Conservation (phyloP, 176 grass and related monocot genomes). For the Calamus simplicifolius region DNA sequence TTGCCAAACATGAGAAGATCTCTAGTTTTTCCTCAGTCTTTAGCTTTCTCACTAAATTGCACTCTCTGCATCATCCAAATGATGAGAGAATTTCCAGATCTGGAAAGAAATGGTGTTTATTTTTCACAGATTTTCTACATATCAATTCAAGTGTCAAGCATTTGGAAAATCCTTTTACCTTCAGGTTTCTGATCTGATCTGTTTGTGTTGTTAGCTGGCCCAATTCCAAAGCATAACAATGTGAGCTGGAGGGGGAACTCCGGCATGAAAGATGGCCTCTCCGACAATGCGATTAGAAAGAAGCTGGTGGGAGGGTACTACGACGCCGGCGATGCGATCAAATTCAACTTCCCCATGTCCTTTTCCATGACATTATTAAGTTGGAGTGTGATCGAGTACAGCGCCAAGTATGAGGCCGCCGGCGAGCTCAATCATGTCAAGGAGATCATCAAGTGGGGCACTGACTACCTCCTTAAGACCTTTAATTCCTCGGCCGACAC, state of each 20-base stretch:
- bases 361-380: constrained; percentile 1
- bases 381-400: constrained; percentile 10
- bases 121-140: too few species aligned
- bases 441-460: constrained; percentile 7
- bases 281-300: not conserved
- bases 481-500: constrained; percentile 5
- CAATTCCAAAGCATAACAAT: constrained; percentile 2
- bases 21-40: too few species aligned
- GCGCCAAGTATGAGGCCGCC: constrained; percentile 3
- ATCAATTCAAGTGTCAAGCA: too few species aligned
- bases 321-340: constrained; percentile 3
- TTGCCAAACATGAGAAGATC: too few species aligned
- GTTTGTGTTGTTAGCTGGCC: not conserved
- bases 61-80: too few species aligned
- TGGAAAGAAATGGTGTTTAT: too few species aligned
- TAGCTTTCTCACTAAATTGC: too few species aligned
- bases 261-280: constrained; percentile 2
- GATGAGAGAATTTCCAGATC: not conserved
- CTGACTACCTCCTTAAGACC: constrained; percentile 9
- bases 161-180: too few species aligned
- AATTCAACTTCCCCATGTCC: constrained; percentile 11
- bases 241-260: constrained; percentile 9
- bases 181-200: constrained; percentile 1
- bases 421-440: constrained; percentile 2
- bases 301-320: constrained; percentile 8